Evolutionary conservation across 2,329 filamentous ascomycete genomes (phyloP).

Genomic region (Cladosporium phlei): DNA sequence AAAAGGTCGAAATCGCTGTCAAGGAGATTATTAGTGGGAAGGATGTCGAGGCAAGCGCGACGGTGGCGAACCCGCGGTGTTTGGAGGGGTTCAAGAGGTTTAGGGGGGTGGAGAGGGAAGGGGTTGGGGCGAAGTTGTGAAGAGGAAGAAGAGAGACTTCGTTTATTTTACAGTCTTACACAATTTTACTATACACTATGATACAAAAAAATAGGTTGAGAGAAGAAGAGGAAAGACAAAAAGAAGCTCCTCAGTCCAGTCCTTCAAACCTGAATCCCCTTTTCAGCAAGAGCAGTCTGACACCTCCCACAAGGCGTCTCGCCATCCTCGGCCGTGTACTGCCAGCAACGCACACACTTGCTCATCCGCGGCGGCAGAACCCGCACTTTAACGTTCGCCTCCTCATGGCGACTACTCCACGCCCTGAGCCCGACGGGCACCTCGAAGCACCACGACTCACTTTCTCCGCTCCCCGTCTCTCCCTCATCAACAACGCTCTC

Average conservation of each 20-base stretch:
- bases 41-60: slow-evolving; percentile 35
- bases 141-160: too few species aligned
- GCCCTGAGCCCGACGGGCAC: slow-evolving; percentile 35
- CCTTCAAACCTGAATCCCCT: neutral
- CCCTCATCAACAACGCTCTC: neutral
- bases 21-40: slow-evolving; percentile 39
- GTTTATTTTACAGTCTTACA: neutral
- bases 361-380: slow-evolving; percentile 44
- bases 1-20: slow-evolving; percentile 44
- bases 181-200: neutral
- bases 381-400: too few species aligned
- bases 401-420: too few species aligned
- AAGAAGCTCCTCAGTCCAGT: too few species aligned
- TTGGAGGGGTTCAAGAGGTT: slow-evolving; percentile 35
- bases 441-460: slow-evolving; percentile 39
- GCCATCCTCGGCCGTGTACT: slow-evolving; percentile 64
- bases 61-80: slow-evolving; percentile 37
- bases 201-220: neutral
- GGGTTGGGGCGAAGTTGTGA: slow-evolving; percentile 8
- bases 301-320: slow-evolving; percentile 69
- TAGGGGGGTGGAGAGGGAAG: slow-evolving; percentile 26
- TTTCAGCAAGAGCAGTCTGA: slow-evolving; percentile 54
- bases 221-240: too few species aligned
- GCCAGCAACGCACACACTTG: slow-evolving; percentile 90
- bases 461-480: slow-evolving; percentile 18